Conservation (phyloP, 2,329 filamentous ascomycete species). For the Colletotrichum horii region DNA sequence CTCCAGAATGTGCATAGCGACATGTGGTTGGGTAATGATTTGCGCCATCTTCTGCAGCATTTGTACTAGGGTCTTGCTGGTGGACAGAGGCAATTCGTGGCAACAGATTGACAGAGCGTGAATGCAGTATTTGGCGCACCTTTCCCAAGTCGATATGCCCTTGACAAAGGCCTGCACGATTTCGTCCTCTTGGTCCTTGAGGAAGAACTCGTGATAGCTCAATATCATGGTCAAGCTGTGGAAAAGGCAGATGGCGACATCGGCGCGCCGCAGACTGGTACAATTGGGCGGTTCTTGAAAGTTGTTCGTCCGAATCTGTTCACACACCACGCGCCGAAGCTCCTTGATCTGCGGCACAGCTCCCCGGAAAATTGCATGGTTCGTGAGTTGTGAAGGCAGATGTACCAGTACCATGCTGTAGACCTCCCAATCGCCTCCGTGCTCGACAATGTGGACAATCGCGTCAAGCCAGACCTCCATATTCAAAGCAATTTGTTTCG, state of each 20-base stretch:
- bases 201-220: conserved; percentile 87
- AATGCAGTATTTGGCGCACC: conserved; percentile 90
- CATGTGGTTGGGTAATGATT: conserved; percentile 90
- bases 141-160: conserved; percentile 83
- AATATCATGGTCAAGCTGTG: conserved; percentile 86
- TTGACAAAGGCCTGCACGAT: conserved; percentile 86
- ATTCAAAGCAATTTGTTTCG: conserved; percentile 55
- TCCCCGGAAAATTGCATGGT: conserved; percentile 82
- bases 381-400: conserved; percentile 85
- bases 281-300: conserved; percentile 82
- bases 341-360: conserved; percentile 77
- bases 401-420: conserved; percentile 91
- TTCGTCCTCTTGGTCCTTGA: conserved; percentile 86
- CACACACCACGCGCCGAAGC: conserved; percentile 78
- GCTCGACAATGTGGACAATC: conserved; percentile 71
- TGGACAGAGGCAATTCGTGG: conserved; percentile 88
- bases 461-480: conserved; percentile 78
- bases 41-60: conserved; percentile 94
- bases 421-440: conserved; percentile 85
- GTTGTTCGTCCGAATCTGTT: conserved; percentile 77
- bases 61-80: conserved; percentile 82
- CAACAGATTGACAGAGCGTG: conserved; percentile 95
- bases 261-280: conserved; percentile 83
- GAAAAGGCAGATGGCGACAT: conserved; percentile 88
- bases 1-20: conserved; percentile 94